A percentile compares a stretch with the other conserved stretches of the same genome.
Evolutionary conservation across 805 yeast genomes (phyloP).

Genomic region (Wickerhamomyces xylosicus): DNA sequence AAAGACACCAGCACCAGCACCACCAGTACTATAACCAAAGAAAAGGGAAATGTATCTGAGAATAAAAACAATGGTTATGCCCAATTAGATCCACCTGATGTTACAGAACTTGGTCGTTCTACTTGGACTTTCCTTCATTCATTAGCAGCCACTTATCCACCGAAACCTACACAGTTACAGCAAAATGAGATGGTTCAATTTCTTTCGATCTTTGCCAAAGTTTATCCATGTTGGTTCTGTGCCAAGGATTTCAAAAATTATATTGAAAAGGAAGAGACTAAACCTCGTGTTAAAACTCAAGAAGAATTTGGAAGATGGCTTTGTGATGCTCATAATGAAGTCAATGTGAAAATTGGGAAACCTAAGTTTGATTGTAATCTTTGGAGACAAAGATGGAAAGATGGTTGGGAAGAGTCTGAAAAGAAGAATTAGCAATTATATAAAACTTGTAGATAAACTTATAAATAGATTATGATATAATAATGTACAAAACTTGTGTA

Average conservation of each 20-base stretch:
- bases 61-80: constrained; percentile 18
- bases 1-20: background rate
- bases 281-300: constrained; percentile 50
- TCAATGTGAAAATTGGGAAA: constrained; percentile 81
- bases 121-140: constrained; percentile 92
- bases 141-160: constrained; percentile 84
- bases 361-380: constrained; percentile 75
- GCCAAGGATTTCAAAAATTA: constrained; percentile 73
- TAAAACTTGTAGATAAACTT: background rate
- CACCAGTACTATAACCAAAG: constrained; percentile 9
- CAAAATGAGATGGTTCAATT: constrained; percentile 68
- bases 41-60: constrained; percentile 6
- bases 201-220: constrained; percentile 55
- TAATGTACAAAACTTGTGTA: no score
- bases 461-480: background rate
- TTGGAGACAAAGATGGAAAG: constrained; percentile 93
- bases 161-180: constrained; percentile 44
- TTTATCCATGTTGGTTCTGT: constrained; percentile 93
- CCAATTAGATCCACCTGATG: constrained; percentile 79
- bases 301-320: constrained; percentile 86
- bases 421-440: constrained; percentile 33
- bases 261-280: constrained; percentile 31
- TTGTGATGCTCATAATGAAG: constrained; percentile 91
- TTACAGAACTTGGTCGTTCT: constrained; percentile 65
- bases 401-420: constrained; percentile 61